A percentile compares a stretch with the other conserved stretches of the same genome.
Evolutionary conservation across 1,284 basidiomycete genomes (phyloP).

Genomic region (Naganishia sp.): DNA sequence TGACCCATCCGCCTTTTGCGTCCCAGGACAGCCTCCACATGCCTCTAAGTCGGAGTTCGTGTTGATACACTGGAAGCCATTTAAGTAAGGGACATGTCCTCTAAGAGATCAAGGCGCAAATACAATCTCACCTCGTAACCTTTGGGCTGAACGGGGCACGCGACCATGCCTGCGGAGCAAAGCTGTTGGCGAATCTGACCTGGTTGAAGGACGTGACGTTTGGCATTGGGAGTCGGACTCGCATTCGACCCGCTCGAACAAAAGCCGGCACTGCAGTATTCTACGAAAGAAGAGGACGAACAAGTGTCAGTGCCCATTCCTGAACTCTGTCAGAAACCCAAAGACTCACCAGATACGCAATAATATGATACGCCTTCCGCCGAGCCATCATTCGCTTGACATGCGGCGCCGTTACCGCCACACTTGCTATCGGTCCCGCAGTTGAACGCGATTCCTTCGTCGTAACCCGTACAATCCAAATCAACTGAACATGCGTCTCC

Average conservation of each 20-base stretch:
- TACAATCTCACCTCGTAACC: slow-evolving; percentile 5
- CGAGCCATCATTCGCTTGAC: slow-evolving; percentile 2
- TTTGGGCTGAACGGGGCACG: slow-evolving; percentile 11
- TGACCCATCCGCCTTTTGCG: neutral
- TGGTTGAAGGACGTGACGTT: neutral
- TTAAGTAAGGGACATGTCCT: too few relatives aligned
- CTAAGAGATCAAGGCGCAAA: neutral
- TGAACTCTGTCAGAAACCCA: neutral
- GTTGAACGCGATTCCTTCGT: neutral
- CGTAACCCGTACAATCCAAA: neutral
- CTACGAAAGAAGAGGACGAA: neutral
- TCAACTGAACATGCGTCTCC: neutral
- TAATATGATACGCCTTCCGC: slow-evolving; percentile 1
- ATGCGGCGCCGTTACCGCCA: slow-evolving; percentile 9
- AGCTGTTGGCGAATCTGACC: slow-evolving; percentile 4
- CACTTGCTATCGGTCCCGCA: slow-evolving; percentile 4
- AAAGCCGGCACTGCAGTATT: slow-evolving; percentile 2
- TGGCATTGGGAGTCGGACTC: slow-evolving; percentile 6
- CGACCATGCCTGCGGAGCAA: slow-evolving; percentile 8
- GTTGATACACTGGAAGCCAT: slow-evolving; percentile 4
- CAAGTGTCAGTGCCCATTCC: neutral
- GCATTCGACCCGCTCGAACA: neutral
- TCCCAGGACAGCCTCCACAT: slow-evolving; percentile 14
- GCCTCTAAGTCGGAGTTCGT: slow-evolving; percentile 7
- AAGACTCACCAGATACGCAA: slow-evolving; percentile 9